Evolutionary conservation across 306 rosid genomes (phyloP).

Genomic region (Quercus robur): DNA sequence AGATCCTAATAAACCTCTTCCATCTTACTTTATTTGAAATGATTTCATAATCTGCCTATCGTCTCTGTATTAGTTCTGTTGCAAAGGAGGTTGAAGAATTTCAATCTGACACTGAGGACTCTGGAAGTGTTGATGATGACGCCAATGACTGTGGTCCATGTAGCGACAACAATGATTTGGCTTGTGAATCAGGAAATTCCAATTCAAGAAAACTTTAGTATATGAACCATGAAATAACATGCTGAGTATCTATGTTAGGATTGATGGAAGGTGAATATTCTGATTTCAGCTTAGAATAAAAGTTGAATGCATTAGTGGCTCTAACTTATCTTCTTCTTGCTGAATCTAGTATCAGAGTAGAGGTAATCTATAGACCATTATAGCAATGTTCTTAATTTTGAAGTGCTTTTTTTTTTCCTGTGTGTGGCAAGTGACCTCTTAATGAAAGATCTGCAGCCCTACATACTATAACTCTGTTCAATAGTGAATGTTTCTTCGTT

Average conservation of each 20-base stretch:
- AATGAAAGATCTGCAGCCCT: not conserved
- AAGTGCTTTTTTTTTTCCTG: no score
- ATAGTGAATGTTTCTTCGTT: not conserved
- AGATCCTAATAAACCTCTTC: no score
- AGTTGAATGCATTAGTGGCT: constrained; percentile 77
- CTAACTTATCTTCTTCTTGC: constrained; percentile 76
- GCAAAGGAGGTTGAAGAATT: constrained; percentile 54
- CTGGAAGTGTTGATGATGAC: constrained; percentile 78
- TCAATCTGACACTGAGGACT: constrained; percentile 75
- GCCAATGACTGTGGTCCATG: constrained; percentile 38
- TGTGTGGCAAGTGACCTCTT: no score
- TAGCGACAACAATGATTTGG: constrained; percentile 64
- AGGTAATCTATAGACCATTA: constrained; percentile 49
- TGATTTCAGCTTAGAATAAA: constrained; percentile 80
- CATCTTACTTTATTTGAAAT: constrained; percentile 59
- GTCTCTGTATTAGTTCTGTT: constrained; percentile 60
- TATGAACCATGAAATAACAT: constrained; percentile 25
- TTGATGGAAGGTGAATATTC: constrained; percentile 92
- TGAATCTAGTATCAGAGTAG: constrained; percentile 68
- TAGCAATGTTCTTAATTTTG: not conserved
- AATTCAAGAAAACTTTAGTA: constrained; percentile 32
- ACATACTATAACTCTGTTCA: not conserved
- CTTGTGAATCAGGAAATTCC: constrained; percentile 40
- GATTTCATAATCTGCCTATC: constrained; percentile 83
- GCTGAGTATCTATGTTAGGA: constrained; percentile 68